Base-by-base conservation (phyloP, 1,139 yeast genomes). In the Yamadazyma membranifaciens region DNA sequence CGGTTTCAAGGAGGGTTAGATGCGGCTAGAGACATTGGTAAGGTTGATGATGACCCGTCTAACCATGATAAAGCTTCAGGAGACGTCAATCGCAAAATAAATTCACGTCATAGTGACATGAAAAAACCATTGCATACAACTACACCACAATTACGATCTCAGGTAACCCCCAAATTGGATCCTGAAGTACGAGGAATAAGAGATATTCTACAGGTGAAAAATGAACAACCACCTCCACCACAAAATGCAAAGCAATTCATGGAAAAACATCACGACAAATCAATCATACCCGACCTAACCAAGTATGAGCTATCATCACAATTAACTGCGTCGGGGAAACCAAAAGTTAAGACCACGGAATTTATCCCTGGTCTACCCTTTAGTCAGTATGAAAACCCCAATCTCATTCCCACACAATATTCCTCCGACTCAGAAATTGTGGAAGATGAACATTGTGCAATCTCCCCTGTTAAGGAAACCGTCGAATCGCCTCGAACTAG, bases 401-500 rank as follows among this genome's bases (percentile, higher is more conserved):
- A 39, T 34, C 14, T 39, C 2, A 33, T 44, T 31, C 40, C 52
- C 6, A 49, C 55, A 4, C 55, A 50, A 36, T 51, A 44, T 34
- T 44, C 50, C 5, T 40, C 44, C 12, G 45, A 43, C 10, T 45
- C 45, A 9, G 43, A 39, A 5, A 17, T 24, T 6, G 31, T 13
- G 14, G 14, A 11, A n/a, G 30, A n/a, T 10, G 22, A 24, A n/a
- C 3, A 11, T n/a, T 25, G 10, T 9, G 13, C n/a, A 3, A 27
- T 27, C n/a, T 27, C 30, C 7, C 13, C 14, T 3, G 11, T 25
- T 6, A 25, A 25, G 10, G n/a, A n/a, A 27, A n/a, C 14, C 4
- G 13, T n/a, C 7, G 13, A 27, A n/a, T n/a, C 30, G 13, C 30
- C 13, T 4, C 3, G 14, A 27, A n/a, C 30, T n/a, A n/a, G 14